A percentile compares a stretch with the other conserved stretches of the same genome.
These are phyloP conservation scores for Athelia sp. DNA, from an alignment of 1,284 basidiomycete genomes.

Conservation along the genomic window DNA sequence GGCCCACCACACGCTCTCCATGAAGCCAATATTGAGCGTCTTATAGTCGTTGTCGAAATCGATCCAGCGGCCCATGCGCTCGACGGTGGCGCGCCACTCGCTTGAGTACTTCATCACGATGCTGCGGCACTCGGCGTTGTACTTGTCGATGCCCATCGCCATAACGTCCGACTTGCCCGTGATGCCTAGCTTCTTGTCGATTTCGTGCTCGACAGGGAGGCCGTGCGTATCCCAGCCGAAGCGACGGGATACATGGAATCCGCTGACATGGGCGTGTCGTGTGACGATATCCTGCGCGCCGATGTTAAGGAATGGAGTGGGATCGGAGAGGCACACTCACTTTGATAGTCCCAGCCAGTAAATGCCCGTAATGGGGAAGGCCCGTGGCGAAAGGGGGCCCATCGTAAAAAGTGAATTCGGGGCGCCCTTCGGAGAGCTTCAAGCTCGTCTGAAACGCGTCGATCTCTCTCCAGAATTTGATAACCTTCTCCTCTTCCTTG, in stretches of 20 bases:
- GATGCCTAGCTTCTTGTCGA: constrained; percentile 96
- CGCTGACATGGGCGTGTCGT: constrained; percentile 90
- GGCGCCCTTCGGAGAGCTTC: constrained; percentile 86
- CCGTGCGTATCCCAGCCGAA: constrained; percentile 99
- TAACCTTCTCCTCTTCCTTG: constrained; percentile 89
- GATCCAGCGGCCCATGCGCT: constrained; percentile 99
- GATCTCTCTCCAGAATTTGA: constrained; percentile 93
- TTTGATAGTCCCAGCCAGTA: constrained; percentile 94
- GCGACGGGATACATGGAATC: constrained; percentile 90
- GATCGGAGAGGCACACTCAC: constrained; percentile 35
- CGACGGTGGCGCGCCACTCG: constrained; percentile 94
- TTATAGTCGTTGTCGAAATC: constrained; percentile 99
- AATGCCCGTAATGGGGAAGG: constrained; percentile 93
- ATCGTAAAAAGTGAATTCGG: constrained; percentile 94
- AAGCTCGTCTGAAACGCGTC: constrained; percentile 96
- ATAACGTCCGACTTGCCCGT: constrained; percentile 93
- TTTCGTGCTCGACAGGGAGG: constrained; percentile 98
- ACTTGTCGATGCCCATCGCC: constrained; percentile 94
- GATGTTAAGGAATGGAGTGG: constrained; percentile 4
- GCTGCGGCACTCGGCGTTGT: constrained; percentile 94
- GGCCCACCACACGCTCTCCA: constrained; percentile 99
- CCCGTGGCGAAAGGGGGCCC: constrained; percentile 98
- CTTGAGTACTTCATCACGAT: constrained; percentile 98
- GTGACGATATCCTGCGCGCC: constrained; percentile 85
- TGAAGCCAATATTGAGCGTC: constrained; percentile 89